Percentiles rank a stretch among this genome's conserved stretches.
These are phyloP conservation scores for Auricularia auricula-judae DNA, from an alignment of 768 basidiomycete genomes.

Conservation along the genomic window DNA sequence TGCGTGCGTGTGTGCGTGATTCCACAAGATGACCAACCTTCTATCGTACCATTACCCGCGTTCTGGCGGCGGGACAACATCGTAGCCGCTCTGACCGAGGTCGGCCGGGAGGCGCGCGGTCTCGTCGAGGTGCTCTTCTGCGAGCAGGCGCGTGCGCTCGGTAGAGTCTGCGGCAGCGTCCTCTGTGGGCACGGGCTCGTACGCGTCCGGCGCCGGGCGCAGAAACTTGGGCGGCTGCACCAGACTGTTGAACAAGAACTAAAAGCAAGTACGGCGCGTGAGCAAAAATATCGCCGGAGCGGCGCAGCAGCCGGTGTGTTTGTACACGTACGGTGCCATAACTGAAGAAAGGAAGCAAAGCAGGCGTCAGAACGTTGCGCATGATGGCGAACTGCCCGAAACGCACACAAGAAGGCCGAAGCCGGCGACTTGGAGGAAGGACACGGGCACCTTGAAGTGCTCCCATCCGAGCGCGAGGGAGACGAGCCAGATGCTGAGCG, in stretches of 20 bases:
- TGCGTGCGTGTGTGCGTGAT: too few relatives aligned
- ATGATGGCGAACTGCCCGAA: neutral
- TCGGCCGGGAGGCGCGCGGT: conserved; percentile 75
- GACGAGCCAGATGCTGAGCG: conserved; percentile 91
- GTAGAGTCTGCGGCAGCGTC: conserved; percentile 18
- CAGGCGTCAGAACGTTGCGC: too few relatives aligned
- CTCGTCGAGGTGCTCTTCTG: conserved; percentile 65
- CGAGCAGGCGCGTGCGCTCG: conserved; percentile 29
- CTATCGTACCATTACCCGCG: neutral
- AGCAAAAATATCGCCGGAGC: conserved; percentile 6
- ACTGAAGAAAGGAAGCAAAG: conserved; percentile 24
- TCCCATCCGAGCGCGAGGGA: conserved; percentile 90
- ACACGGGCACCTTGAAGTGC: conserved; percentile 67
- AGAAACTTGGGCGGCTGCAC: conserved; percentile 58
- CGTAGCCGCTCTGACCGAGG: conserved; percentile 73
- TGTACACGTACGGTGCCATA: conserved; percentile 65
- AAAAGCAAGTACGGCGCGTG: conserved; percentile 1
- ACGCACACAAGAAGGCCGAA: conserved; percentile 86
- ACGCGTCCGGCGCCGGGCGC: conserved; percentile 23
- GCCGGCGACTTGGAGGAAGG: conserved; percentile 69
- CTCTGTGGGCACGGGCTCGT: conserved; percentile 10
- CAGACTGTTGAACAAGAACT: conserved; percentile 89
- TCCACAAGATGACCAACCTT: too few relatives aligned
- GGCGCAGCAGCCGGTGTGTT: conserved; percentile 5
- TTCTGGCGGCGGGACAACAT: conserved; percentile 40